Conservation (phyloP, 2,329 filamentous ascomycete genomes). For the Boeremia exigua region DNA sequence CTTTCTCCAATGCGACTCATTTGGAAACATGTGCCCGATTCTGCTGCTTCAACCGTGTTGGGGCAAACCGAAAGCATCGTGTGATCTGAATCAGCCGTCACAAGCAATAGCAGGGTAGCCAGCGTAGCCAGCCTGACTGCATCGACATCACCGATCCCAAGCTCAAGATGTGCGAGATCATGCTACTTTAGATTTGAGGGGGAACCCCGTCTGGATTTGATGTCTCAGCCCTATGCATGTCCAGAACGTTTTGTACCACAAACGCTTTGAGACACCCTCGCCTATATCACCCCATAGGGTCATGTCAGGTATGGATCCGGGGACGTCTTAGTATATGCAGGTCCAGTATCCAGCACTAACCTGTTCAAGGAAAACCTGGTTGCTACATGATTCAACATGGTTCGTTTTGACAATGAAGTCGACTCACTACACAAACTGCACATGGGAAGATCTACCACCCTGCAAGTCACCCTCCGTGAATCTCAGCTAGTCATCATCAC, state of each 20-base stretch:
- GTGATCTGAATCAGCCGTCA: not conserved
- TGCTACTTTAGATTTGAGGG: not conserved
- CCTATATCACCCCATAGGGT: conserved; percentile 15
- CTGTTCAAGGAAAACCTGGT: conserved; percentile 6
- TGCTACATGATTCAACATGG: conserved; percentile 11
- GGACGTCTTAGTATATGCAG: conserved; percentile 17
- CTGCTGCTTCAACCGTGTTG: not conserved
- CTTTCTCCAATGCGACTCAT: not conserved
- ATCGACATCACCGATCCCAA: not conserved
- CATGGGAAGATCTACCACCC: conserved; percentile 1
- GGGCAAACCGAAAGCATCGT: conserved; percentile 5
- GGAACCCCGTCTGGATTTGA: conserved; percentile 25
- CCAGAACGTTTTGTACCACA: conserved; percentile 33
- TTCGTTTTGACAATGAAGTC: conserved; percentile 9
- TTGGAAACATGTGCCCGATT: not conserved
- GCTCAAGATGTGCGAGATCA: not conserved
- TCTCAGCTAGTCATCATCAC: conserved; percentile 2
- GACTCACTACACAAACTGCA: conserved; percentile 3
- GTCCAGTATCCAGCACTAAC: conserved; percentile 3
- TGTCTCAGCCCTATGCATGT: conserved; percentile 39
- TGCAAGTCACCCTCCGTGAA: not conserved
- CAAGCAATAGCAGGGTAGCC: conserved; percentile 1
- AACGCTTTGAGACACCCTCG: conserved; percentile 20
- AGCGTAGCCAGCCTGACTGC: conserved; percentile 8
- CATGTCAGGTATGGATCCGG: conserved; percentile 21